Base-by-base conservation (phyloP, 2,329 filamentous ascomycete genomes). In the Cladobotryum protrusum region DNA sequence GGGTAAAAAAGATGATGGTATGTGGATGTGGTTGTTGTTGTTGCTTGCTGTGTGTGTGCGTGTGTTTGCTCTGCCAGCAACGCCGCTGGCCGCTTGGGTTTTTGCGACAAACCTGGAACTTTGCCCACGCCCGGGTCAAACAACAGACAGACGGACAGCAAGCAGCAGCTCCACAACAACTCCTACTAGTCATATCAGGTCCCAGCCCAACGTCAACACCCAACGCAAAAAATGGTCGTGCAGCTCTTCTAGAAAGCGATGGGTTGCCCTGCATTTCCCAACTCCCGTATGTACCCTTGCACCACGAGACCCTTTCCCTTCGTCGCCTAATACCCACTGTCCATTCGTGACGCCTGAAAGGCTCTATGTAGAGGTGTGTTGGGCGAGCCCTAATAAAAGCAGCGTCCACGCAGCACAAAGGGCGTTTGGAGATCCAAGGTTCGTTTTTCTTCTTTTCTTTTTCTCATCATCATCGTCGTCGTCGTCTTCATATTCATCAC, bases 171-270 rank as follows among this genome's bases (percentile, higher is more conserved):
- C 46, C 45, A 52, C 46, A 42, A 13, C 40, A n/a, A n/a, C n/a
- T n/a, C n/a, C 19, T 40, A 17, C 42, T 51, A 35, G 49, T 40
- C 45, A 34, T 49, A 34, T 33, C 20, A 20, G 17, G 46, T 52
- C 49, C 49, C 49, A 18, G 49, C 49, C 49, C 49, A 52, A 52
- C 49, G 49, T 48, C 41, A 33, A 36, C 44, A 49, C 46, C 49
- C 49, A 52, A 52, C 49, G 49, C 34, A 41, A 34, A 36, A 44
- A 29, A n/a, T n/a, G 24, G 47, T 49, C 47, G 32, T 33, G 47
- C 47, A 43, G 42, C 36, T 15, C 49, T 52, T 52, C 49, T 52
- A 52, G 49, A 52, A 52, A 47, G 44, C 40, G 29, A 50, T 42
- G 46, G 49, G 49, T 36, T 52, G 45, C 48, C 49, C 49, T 44